Conservation (phyloP, 768 basidiomycete genomes). For the Steccherinum ochraceum region DNA sequence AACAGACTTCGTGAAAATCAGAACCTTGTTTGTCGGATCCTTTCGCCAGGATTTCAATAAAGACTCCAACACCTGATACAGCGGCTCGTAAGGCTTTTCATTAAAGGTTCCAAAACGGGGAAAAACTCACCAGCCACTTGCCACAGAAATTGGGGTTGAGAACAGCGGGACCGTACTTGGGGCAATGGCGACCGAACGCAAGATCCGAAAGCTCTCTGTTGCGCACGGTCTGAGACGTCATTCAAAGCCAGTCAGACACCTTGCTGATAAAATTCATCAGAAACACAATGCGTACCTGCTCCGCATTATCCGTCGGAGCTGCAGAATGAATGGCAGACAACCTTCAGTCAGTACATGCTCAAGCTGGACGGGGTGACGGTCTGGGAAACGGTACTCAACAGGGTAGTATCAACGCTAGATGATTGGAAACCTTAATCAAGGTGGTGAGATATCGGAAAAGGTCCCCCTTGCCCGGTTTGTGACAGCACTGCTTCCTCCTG, state of each 20-base stretch:
- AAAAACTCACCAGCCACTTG: constrained; percentile 68
- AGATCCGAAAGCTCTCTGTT: constrained; percentile 58
- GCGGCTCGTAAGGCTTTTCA: neutral
- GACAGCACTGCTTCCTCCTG: constrained; percentile 56
- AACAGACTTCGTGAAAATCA: constrained; percentile 91
- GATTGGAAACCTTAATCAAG: constrained; percentile 86
- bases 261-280: neutral
- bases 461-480: constrained; percentile 37
- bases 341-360: neutral
- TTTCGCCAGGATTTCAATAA: constrained; percentile 63
- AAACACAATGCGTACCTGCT: constrained; percentile 47
- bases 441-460: constrained; percentile 76
- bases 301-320: constrained; percentile 65
- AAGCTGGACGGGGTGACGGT: neutral
- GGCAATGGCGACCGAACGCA: constrained; percentile 45
- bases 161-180: constrained; percentile 58
- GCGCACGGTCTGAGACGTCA: constrained; percentile 36
- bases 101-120: neutral
- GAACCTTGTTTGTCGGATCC: constrained; percentile 72
- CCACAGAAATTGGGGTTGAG: constrained; percentile 67
- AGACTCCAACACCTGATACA: constrained; percentile 56
- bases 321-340: neutral
- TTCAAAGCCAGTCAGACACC: neutral
- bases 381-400: constrained; percentile 32
- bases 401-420: constrained; percentile 81